These are phyloP conservation scores for Agarophyton chilense DNA, from an alignment of 23 red algal genomes.

Conservation along the genomic window DNA sequence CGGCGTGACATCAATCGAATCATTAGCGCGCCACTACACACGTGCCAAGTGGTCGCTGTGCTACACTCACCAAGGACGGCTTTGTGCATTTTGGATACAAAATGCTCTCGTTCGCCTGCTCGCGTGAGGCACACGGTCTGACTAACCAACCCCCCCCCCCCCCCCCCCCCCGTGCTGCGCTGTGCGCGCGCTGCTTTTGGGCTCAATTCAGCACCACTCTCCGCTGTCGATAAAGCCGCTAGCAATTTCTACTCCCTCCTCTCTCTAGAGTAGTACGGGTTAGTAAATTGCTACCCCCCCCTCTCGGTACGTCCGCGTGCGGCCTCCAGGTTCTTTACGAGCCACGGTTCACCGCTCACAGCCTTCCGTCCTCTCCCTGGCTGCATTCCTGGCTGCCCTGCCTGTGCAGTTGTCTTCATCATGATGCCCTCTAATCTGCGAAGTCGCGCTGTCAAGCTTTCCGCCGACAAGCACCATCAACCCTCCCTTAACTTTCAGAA, in stretches of 20 bases:
- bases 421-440: constrained; percentile 8
- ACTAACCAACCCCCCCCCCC: no score
- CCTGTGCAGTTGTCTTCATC: not conserved
- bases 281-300: no score
- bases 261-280: no score
- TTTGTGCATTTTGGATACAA: not conserved
- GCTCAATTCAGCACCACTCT: not conserved
- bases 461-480: not conserved
- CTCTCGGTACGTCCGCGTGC: not conserved
- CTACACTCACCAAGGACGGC: not conserved
- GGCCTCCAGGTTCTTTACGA: not conserved
- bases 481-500: not conserved
- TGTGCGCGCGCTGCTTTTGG: not conserved
- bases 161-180: no score
- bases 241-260: no score
- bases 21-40: not conserved
- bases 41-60: not conserved
- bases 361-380: not conserved
- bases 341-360: not conserved
- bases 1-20: no score
- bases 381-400: no score
- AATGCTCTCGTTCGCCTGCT: not conserved
- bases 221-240: not conserved
- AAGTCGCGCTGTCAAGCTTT: constrained; percentile 7
- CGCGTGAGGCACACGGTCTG: not conserved